Evolutionary conservation across 768 basidiomycete species (phyloP).

Genomic region (Leucocoprinus birnbaumii): DNA sequence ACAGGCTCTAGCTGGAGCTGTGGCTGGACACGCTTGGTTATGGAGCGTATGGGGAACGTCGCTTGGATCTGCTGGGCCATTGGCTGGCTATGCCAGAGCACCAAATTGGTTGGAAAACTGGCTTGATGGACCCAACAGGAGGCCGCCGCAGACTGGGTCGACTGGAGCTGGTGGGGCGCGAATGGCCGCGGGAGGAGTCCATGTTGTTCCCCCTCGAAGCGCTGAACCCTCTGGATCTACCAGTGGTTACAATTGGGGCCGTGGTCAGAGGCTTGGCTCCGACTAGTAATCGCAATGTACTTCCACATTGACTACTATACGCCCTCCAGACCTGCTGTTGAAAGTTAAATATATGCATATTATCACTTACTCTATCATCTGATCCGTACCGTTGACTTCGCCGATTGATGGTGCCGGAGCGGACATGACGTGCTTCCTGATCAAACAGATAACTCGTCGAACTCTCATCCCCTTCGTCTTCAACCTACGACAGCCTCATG

Average conservation of each 20-base stretch:
- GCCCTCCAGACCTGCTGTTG: no score
- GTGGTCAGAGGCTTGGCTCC: constrained; percentile 41
- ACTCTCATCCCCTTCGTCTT: background rate
- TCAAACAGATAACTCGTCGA: no score
- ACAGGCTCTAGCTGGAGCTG: constrained; percentile 59
- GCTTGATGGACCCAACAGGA: constrained; percentile 39
- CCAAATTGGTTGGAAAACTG: constrained; percentile 55
- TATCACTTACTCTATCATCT: no score
- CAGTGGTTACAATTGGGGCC: constrained; percentile 45
- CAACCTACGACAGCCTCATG: background rate
- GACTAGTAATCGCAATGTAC: background rate
- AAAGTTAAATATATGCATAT: no score
- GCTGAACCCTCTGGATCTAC: constrained; percentile 13
- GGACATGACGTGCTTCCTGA: no score
- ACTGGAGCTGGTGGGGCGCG: constrained; percentile 27
- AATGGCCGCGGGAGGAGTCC: constrained; percentile 46
- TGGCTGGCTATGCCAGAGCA: constrained; percentile 43
- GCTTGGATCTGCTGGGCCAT: constrained; percentile 36
- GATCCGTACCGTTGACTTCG: no score
- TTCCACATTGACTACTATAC: no score
- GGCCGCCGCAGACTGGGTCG: constrained; percentile 15
- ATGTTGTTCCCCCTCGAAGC: constrained; percentile 53
- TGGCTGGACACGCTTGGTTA: constrained; percentile 83
- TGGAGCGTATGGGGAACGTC: constrained; percentile 55
- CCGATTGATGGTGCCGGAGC: no score